A percentile compares a stretch with the other conserved stretches of the same genome.
Evolutionary conservation across 441 rosid species (phyloP).

Genomic region (Biscutella laevigata): DNA sequence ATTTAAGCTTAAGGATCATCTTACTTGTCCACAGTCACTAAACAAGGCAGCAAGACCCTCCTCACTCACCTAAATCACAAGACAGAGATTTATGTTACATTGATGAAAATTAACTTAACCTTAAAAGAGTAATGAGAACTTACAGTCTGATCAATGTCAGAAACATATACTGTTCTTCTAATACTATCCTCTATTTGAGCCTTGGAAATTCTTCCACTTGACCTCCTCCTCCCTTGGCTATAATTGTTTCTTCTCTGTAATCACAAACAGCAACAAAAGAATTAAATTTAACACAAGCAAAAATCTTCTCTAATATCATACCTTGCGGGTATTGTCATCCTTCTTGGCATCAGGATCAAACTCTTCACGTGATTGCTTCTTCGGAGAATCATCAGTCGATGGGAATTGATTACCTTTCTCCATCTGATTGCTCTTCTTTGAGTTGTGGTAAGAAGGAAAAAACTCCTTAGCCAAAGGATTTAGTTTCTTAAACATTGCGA

Average conservation of each 20-base stretch:
- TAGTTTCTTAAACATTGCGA: conserved; percentile 70
- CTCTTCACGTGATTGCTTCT: conserved; percentile 24
- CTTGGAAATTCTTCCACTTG: conserved; percentile 44
- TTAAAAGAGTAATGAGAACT: conserved; percentile 15
- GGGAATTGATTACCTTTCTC: conserved; percentile 17
- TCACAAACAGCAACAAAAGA: not conserved
- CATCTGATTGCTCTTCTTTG: conserved; percentile 22
- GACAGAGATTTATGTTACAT: not conserved
- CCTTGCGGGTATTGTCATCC: conserved; percentile 23
- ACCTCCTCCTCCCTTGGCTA: conserved; percentile 42
- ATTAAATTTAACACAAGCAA: not conserved
- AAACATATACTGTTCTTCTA: conserved; percentile 63
- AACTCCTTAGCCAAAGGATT: conserved; percentile 85
- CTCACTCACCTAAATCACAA: conserved; percentile 47
- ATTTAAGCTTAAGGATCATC: conserved; percentile 7
- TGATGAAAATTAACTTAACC: conserved; percentile 4
- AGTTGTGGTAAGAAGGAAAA: conserved; percentile 52
- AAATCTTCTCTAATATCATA: not conserved
- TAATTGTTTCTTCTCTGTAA: conserved; percentile 44
- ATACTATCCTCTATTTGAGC: conserved; percentile 60
- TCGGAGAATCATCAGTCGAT: conserved; percentile 31
- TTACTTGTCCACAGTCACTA: conserved; percentile 58
- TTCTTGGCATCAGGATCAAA: conserved; percentile 22
- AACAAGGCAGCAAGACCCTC: conserved; percentile 61
- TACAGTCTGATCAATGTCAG: conserved; percentile 68